Percentiles rank a stretch among this genome's conserved stretches.
Conservation (phyloP, 768 basidiomycete genomes). For the Collybia sordida region DNA sequence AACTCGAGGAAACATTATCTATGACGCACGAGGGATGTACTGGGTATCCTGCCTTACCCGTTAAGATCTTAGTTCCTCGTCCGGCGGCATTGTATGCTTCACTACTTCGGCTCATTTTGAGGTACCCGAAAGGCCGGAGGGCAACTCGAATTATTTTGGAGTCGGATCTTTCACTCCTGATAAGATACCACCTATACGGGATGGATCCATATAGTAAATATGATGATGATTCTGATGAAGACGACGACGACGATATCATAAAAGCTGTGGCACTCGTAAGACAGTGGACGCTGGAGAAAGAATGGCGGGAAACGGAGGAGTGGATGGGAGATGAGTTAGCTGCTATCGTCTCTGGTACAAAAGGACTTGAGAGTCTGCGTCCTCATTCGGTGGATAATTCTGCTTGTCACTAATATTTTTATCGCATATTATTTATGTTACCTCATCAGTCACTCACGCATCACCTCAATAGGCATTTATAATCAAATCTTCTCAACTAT, state of each 20-base stretch:
- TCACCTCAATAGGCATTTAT: too few species aligned
- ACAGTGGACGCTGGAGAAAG: conserved; percentile 10
- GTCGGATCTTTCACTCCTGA: conserved; percentile 33
- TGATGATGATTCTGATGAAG: conserved; percentile 24
- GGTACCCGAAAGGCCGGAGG: conserved; percentile 17
- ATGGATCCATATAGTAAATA: conserved; percentile 29
- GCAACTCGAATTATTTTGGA: conserved; percentile 18
- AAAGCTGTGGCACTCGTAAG: conserved; percentile 16
- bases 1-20: conserved; percentile 15
- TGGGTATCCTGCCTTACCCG: conserved; percentile 8
- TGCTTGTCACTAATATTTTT: too few species aligned
- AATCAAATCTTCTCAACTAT: too few species aligned
- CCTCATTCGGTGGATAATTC: too few species aligned
- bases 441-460: too few species aligned
- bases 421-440: too few species aligned
- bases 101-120: conserved; percentile 28
- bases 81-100: conserved; percentile 32
- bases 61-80: conserved; percentile 22
- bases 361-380: too few species aligned
- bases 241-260: conserved; percentile 14
- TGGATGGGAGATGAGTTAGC: conserved; percentile 33
- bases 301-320: conserved; percentile 25
- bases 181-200: conserved; percentile 29
- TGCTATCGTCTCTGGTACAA: conserved; percentile 18
- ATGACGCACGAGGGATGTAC: conserved; percentile 11